phyloP scores from a whole-genome alignment of 345 rosid species.

The Gossypium raimondii region DNA sequence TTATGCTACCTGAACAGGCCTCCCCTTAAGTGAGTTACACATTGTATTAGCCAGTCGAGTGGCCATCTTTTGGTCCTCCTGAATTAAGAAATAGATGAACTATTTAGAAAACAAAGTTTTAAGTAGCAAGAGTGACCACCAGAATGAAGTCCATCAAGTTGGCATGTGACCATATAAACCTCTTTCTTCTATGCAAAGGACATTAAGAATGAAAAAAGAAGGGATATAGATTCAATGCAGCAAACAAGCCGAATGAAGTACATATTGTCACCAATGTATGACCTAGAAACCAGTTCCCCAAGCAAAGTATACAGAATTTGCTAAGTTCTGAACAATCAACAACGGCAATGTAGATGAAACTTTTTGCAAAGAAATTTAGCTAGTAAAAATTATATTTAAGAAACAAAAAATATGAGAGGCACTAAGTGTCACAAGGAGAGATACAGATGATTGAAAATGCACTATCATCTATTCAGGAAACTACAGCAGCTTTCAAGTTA shows the following conservation, averaged over 20 bases:
- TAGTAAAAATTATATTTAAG: neutral
- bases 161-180: neutral
- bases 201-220: neutral
- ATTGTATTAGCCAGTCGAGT: constrained; percentile 62
- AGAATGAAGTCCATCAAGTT: neutral
- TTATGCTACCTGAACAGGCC: constrained; percentile 82
- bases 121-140: constrained; percentile 7
- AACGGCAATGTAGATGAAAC: neutral
- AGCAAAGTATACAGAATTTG: neutral
- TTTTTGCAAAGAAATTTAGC: constrained; percentile 9
- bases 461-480: neutral
- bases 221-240: neutral
- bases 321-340: neutral
- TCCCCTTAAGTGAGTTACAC: constrained; percentile 84
- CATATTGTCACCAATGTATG: neutral
- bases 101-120: neutral
- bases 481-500: neutral
- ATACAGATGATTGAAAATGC: neutral
- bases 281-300: neutral
- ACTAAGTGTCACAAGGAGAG: neutral
- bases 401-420: neutral
- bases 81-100: constrained; percentile 20
- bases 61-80: constrained; percentile 91
- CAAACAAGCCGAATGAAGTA: neutral
- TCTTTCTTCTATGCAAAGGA: constrained; percentile 4